phyloP scores from a whole-genome alignment of 2,329 filamentous ascomycete species.

The Capronia coronata region DNA sequence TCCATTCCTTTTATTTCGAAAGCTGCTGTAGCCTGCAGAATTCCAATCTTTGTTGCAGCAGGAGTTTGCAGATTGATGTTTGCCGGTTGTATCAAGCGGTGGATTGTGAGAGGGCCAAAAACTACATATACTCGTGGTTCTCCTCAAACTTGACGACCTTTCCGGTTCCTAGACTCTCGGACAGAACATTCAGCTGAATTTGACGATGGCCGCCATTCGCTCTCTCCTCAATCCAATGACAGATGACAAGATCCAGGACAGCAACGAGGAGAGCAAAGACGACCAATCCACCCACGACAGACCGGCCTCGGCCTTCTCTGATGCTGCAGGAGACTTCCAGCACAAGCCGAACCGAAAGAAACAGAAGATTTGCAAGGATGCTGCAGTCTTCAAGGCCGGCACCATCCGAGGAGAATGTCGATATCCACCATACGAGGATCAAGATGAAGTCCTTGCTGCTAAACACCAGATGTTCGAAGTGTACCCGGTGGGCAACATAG shows the following conservation, averaged over 20 bases:
- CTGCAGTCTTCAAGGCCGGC: slow-evolving; percentile 55
- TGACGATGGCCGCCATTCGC: slow-evolving; percentile 24
- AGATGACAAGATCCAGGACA: slow-evolving; percentile 13
- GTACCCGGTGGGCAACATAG: slow-evolving; percentile 56
- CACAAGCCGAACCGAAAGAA: slow-evolving; percentile 31
- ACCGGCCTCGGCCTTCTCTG: slow-evolving; percentile 8
- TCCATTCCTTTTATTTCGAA: background rate
- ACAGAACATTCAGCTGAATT: background rate
- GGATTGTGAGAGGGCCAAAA: background rate
- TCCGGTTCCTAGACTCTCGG: background rate
- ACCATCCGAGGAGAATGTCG: slow-evolving; percentile 61
- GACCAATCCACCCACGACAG: slow-evolving; percentile 14
- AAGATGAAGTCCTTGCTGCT: slow-evolving; percentile 51
- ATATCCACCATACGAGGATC: slow-evolving; percentile 65
- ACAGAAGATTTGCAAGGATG: slow-evolving; percentile 60
- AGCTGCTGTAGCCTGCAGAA: background rate
- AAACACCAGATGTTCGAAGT: slow-evolving; percentile 61
- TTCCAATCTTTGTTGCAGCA: slow-evolving; percentile 10
- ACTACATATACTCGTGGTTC: background rate
- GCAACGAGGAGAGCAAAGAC: slow-evolving; percentile 19
- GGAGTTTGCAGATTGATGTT: slow-evolving; percentile 14
- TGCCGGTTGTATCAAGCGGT: slow-evolving; percentile 15
- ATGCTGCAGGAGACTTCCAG: slow-evolving; percentile 1
- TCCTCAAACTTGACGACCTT: background rate
- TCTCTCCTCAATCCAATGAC: slow-evolving; percentile 26